Base-by-base conservation (phyloP, 176 grass and related monocot genomes). In the Saccharum spontaneum region DNA sequence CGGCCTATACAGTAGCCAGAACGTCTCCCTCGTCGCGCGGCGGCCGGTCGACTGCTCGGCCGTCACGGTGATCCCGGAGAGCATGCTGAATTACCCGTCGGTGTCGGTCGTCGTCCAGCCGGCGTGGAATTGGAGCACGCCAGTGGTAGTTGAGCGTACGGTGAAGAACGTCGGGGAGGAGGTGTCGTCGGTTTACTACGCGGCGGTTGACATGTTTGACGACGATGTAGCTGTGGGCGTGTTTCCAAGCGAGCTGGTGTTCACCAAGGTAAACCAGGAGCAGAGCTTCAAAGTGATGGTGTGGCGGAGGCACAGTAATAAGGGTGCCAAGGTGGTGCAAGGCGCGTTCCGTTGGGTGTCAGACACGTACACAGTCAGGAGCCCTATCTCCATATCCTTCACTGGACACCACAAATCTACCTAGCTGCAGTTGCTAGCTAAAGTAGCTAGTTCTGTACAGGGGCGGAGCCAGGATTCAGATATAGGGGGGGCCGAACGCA, bases 121-220 rank as follows among this genome's bases (percentile, higher is more conserved):
- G 8, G 1, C 75, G 26, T 61, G 16, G 67, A 87, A 83, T 24
- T 5, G 60, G 31, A 69, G 59, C 43, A 11, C 0, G 8, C 75
- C 77, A 0, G 20, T 75, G 23, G 0, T 76, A 0, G 75, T 91
- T 0, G 38, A 8, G 15, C 88, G 88, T 18, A 88, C 18, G 37
- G 85, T 88, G 79, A 91, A 52, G 71, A 88, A 94, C 75, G 86
- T 93, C 17, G 88, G 82, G 0, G 62, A 83, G 84, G 84, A 61
- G 57, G 22, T 11, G 57, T 24, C 57, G n/a, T 26, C 59, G 59
- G 59, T 62, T 5, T 62, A 62, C 23, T 62, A 62, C 23, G n/a
- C 10, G 59, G 59, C 59, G 59, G 23, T 62, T 0, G 59, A 62
- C 59, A 2, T 62, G 0, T 62, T 62, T 62, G 59, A 62, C n/a